A percentile compares a stretch with the other conserved stretches of the same genome.
phyloP scores from a whole-genome alignment of 495 filamentous ascomycete genomes.

The Thozetella sp. region DNA sequence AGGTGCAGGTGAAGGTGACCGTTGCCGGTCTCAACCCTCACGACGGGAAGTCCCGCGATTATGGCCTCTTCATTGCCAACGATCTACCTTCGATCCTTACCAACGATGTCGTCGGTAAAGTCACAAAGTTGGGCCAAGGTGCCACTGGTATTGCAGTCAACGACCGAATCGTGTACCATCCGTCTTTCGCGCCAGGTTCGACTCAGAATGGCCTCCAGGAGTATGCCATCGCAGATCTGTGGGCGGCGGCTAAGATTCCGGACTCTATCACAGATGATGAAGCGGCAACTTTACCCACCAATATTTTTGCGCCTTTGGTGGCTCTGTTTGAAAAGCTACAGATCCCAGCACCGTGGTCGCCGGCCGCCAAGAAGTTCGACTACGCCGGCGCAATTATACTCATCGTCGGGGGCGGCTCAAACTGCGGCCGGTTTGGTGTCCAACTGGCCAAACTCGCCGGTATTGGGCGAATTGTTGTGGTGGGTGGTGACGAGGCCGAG shows the following conservation, averaged over 20 bases:
- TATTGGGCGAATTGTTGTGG: constrained; percentile 25
- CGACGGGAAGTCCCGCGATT: not conserved
- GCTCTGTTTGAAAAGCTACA: not conserved
- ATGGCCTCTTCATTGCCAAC: not conserved
- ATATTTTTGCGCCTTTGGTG: not conserved
- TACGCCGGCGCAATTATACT: not conserved
- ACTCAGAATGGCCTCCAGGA: not conserved
- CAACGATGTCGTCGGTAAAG: not conserved
- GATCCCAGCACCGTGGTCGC: not conserved
- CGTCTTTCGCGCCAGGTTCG: not conserved
- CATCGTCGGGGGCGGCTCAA: constrained; percentile 13
- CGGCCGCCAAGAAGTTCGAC: not conserved
- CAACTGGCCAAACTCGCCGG: constrained; percentile 26
- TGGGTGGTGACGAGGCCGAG: constrained; percentile 9
- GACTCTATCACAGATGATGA: not conserved
- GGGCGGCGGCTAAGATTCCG: not conserved
- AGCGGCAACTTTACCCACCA: not conserved
- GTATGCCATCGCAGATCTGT: not conserved
- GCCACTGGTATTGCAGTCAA: not conserved
- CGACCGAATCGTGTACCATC: not conserved
- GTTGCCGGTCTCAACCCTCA: not conserved
- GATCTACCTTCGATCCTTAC: not conserved
- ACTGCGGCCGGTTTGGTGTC: constrained; percentile 27
- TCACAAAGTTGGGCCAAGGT: not conserved
- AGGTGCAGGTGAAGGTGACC: not conserved